phyloP scores from a whole-genome alignment of 805 yeast species.

The Kodamaea kaohsiungensis region DNA sequence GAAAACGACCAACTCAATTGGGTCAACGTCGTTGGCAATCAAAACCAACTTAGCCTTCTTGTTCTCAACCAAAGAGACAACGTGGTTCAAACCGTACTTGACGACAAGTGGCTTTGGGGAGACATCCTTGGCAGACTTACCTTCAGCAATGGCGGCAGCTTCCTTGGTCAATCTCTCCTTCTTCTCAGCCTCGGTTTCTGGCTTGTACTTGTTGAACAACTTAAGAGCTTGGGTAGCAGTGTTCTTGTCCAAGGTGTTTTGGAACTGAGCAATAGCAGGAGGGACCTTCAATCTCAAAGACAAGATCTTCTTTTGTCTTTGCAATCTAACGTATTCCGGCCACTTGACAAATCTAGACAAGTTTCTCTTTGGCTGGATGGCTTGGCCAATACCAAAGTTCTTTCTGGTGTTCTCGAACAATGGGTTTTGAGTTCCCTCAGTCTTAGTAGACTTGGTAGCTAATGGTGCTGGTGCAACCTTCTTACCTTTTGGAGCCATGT shows the following conservation, averaged over 20 bases:
- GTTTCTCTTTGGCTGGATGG: constrained; percentile 94
- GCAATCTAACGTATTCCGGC: constrained; percentile 98
- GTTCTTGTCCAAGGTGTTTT: constrained; percentile 95
- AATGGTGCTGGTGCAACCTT: constrained; percentile 99
- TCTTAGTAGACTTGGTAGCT: constrained; percentile 60
- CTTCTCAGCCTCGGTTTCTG: constrained; percentile 97
- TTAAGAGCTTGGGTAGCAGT: constrained; percentile 96
- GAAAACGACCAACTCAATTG: constrained; percentile 95
- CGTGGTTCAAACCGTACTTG: constrained; percentile 99
- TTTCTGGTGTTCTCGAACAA: constrained; percentile 86
- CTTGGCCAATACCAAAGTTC: constrained; percentile 96
- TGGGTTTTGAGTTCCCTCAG: constrained; percentile 64
- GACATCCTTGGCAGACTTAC: constrained; percentile 95
- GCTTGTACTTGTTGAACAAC: constrained; percentile 98
- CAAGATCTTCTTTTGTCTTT: constrained; percentile 98
- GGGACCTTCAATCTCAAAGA: constrained; percentile 97
- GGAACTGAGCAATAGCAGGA: constrained; percentile 97
- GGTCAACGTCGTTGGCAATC: constrained; percentile 99
- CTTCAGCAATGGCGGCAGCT: constrained; percentile 98
- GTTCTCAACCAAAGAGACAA: constrained; percentile 95
- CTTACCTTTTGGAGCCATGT: constrained; percentile 50
- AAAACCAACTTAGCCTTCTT: constrained; percentile 97
- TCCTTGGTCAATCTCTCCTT: constrained; percentile 98
- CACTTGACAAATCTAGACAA: constrained; percentile 96
- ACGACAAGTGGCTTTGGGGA: constrained; percentile 96